Conservation (phyloP, 139 green algal species). For the Dunaliella sp. region DNA sequence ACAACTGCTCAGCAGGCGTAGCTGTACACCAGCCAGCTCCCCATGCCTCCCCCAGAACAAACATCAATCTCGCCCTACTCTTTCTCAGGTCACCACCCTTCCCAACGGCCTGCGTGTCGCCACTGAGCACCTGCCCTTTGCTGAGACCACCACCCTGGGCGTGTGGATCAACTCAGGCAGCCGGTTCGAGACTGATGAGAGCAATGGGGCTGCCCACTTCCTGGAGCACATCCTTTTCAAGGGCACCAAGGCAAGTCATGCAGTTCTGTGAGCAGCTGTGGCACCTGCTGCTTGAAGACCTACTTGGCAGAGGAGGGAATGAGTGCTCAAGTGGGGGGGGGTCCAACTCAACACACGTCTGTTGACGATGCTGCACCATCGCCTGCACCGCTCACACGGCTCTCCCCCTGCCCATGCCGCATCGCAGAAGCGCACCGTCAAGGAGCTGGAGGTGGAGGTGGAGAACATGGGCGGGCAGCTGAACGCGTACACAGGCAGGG, state of each 20-base stretch:
- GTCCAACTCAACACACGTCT: no score
- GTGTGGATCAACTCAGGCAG: constrained; percentile 98
- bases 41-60: no score
- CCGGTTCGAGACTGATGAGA: constrained; percentile 87
- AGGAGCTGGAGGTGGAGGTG: constrained; percentile 93
- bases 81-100: constrained; percentile 94
- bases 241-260: constrained; percentile 76
- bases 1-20: no score
- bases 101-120: constrained; percentile 92
- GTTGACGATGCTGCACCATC: no score
- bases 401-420: not conserved
- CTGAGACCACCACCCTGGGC: constrained; percentile 90
- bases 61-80: no score
- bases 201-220: constrained; percentile 97
- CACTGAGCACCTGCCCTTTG: constrained; percentile 79
- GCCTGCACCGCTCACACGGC: no score
- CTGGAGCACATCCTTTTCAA: constrained; percentile 99
- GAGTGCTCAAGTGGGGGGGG: no score
- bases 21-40: no score
- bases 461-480: constrained; percentile 98
- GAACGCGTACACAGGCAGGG: constrained; percentile 96
- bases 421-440: constrained; percentile 69
- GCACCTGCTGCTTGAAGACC: not conserved
- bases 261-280: not conserved
- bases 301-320: not conserved